Base-by-base conservation (phyloP, 2,329 filamentous ascomycete species). In the Colletotrichum tofieldiae region DNA sequence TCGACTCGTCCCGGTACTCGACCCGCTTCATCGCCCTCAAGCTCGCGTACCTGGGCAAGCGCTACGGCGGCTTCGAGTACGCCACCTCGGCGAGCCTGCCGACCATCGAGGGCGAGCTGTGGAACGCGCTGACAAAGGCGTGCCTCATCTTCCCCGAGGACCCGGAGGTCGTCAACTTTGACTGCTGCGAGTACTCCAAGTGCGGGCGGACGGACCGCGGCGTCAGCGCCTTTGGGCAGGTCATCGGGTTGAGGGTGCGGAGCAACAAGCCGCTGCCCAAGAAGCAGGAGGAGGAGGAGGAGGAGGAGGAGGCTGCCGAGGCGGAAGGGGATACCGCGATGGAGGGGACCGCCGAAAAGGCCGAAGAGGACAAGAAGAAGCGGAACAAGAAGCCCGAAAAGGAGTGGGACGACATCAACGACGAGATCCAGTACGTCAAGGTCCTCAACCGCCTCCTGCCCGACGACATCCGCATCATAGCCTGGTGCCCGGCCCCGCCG, bases 141-240 rank as follows among this genome's bases (percentile, higher is more conserved):
- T 90, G 93, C 65, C 86, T 99, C 73, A 97, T 99, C 71, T 93
- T 93, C 73, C 93, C 94, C 20, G 84, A 88, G 71, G 86, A 87
- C 76, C 86, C 86, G 23, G 86, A 90, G 12, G 83, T 88, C 65
- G 86, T 98, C 35, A 92, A 94, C 81, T 98, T 94, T 88, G 91
- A 93, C 43, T 92, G 92, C 9, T 95, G 91, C 81, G 93, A 97
- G 73, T 99, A 98, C 82, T 95, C 93, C 45, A 99, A 99, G 82
- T 98, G 96, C 79, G 96, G 96, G 2, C 88, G 96, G 74, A 99
- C 96, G 23, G 96, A 99, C 80, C 88, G 91, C 65, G 96, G 96
- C 16, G 96, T 99, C 45, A 98, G 95, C 82, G 95, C 96, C 3
- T 99, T 99, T 84, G 96, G 96, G 0, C 96, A 99, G 84, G 96